Evolutionary conservation across 2,329 filamentous ascomycete species (phyloP).

Genomic region (Esteya vermicola): DNA sequence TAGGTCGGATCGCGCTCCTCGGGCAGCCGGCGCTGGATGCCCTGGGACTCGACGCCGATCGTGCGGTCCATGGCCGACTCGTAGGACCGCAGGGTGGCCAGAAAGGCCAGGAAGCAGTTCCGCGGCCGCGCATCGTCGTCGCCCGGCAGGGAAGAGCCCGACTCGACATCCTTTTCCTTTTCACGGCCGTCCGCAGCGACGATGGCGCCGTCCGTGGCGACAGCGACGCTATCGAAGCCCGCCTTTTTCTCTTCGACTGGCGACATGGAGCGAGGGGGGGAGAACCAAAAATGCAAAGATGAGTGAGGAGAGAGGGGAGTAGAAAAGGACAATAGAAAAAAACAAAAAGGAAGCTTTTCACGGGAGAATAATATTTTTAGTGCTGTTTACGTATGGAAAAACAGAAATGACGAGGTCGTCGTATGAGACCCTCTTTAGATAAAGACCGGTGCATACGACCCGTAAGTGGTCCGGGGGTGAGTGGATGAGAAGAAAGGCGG

Average conservation of each 20-base stretch:
- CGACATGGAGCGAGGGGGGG: neutral
- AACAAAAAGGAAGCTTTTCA: neutral
- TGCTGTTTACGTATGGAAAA: too few species aligned
- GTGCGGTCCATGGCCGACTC: slow-evolving; percentile 29
- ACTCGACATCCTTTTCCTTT: too few species aligned
- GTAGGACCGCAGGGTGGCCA: slow-evolving; percentile 23
- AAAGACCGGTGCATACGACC: too few species aligned
- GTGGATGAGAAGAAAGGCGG: neutral
- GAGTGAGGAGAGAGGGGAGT: neutral
- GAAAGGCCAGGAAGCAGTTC: slow-evolving; percentile 13
- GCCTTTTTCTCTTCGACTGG: slow-evolving; percentile 8
- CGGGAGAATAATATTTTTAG: too few species aligned
- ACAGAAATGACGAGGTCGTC: neutral
- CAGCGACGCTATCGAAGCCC: slow-evolving; percentile 4
- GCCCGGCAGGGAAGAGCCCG: neutral
- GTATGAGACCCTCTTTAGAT: too few species aligned
- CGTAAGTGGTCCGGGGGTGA: too few species aligned
- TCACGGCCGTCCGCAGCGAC: neutral
- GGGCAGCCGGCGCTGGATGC: slow-evolving; percentile 28
- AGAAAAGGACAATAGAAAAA: neutral
- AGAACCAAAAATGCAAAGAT: neutral
- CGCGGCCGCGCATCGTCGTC: slow-evolving; percentile 6
- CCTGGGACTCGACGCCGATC: slow-evolving; percentile 33
- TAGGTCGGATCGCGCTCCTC: slow-evolving; percentile 25
- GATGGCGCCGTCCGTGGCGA: slow-evolving; percentile 1